Conservation (phyloP, 75 land plant genomes). For the Chamaecyparis obtusa region DNA sequence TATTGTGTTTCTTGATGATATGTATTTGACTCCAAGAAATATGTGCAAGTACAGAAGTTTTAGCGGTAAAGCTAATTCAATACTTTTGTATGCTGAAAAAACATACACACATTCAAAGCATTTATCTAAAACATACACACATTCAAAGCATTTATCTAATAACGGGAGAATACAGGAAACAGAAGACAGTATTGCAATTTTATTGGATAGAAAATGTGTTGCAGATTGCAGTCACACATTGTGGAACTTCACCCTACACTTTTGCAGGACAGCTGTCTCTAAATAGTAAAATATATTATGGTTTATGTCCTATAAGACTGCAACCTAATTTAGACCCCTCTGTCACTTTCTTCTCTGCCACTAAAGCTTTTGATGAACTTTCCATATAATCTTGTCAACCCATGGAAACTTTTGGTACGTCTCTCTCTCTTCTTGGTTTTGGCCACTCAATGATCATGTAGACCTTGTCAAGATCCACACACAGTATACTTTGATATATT, state of each 20-base stretch:
- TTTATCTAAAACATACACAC: background rate
- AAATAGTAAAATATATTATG: background rate
- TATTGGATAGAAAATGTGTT: background rate
- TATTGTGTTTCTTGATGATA: background rate
- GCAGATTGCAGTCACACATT: background rate
- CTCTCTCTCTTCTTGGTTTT: too few species aligned
- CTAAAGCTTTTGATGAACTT: too few species aligned
- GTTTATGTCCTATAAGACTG: background rate
- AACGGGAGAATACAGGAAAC: background rate
- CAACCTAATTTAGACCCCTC: too few species aligned
- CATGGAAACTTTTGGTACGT: too few species aligned
- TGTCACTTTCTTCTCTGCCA: too few species aligned
- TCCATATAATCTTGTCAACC: too few species aligned
- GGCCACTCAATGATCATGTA: too few species aligned
- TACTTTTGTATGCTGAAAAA: background rate
- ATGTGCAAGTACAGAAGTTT: background rate
- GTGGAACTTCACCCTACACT: background rate
- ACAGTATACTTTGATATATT: too few species aligned
- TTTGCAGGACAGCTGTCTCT: background rate
- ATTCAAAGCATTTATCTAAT: background rate
- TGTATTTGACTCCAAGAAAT: background rate
- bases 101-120: too few species aligned
- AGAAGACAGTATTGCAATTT: background rate
- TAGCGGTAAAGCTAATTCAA: background rate
- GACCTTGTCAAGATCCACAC: too few species aligned